Evolutionary conservation across 2,329 filamentous ascomycete species (phyloP).

Genomic region (Trichothecium sympodiale): DNA sequence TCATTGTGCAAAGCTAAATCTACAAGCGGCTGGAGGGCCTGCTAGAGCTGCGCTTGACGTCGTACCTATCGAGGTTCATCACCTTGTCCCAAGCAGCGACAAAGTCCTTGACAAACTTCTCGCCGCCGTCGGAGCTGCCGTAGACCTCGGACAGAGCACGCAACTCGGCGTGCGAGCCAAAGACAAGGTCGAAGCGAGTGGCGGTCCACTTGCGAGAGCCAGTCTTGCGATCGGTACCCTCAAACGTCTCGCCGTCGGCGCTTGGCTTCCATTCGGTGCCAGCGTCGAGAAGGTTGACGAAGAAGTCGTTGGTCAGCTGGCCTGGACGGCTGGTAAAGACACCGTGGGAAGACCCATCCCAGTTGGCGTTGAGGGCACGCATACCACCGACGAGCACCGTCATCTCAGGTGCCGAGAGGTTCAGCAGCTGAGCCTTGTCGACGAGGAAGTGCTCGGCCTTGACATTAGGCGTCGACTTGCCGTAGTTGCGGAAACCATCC

Average conservation of each 20-base stretch:
- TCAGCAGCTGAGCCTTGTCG: conserved; percentile 61
- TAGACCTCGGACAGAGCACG: conserved; percentile 63
- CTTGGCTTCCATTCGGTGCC: conserved; percentile 46
- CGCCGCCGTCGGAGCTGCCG: conserved; percentile 43
- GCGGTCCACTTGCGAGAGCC: conserved; percentile 58
- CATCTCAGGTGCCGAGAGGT: conserved; percentile 58
- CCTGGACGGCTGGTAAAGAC: conserved; percentile 60
- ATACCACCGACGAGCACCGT: conserved; percentile 63
- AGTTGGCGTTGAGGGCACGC: conserved; percentile 59
- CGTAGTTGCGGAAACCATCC: conserved; percentile 78
- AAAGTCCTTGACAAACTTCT: conserved; percentile 63
- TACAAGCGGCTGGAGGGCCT: no score
- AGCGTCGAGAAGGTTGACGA: conserved; percentile 65
- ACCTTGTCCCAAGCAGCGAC: conserved; percentile 63
- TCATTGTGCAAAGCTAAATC: no score
- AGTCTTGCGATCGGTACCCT: conserved; percentile 54
- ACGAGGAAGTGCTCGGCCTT: conserved; percentile 59
- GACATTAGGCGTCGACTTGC: conserved; percentile 47
- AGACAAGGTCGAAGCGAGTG: conserved; percentile 57
- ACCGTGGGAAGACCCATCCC: conserved; percentile 54
- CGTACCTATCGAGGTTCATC: conserved; percentile 62
- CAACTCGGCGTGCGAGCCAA: conserved; percentile 65
- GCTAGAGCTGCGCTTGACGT: conserved; percentile 22
- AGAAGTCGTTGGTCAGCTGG: conserved; percentile 68
- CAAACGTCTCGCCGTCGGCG: conserved; percentile 35